Percentiles rank a stretch among this genome's conserved stretches.
These are phyloP conservation scores for Henningerozyma blattae DNA, from an alignment of 805 yeast species.

Conservation along the genomic window DNA sequence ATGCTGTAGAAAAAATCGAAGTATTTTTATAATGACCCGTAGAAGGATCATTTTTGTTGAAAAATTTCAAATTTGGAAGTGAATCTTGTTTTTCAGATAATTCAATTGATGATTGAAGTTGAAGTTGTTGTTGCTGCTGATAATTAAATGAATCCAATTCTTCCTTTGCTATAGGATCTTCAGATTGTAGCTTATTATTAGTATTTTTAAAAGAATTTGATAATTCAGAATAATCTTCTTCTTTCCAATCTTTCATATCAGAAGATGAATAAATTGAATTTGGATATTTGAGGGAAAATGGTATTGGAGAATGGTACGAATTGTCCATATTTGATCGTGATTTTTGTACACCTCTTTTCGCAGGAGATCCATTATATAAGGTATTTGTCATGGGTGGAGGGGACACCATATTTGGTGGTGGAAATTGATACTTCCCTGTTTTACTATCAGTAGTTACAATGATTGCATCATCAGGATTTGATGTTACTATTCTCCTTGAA, in stretches of 20 bases:
- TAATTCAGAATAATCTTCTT: too few relatives aligned
- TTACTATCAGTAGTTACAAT: slow-evolving; percentile 22
- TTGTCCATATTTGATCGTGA: neutral
- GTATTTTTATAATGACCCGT: slow-evolving; percentile 15
- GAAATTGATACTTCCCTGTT: slow-evolving; percentile 23
- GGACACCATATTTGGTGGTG: slow-evolving; percentile 14
- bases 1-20: slow-evolving; percentile 20
- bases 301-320: neutral
- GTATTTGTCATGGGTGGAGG: slow-evolving; percentile 11
- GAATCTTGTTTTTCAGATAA: too few relatives aligned
- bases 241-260: too few relatives aligned
- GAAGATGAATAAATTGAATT: too few relatives aligned
- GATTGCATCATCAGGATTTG: slow-evolving; percentile 8
- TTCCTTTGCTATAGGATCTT: too few relatives aligned
- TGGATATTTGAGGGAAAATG: too few relatives aligned
- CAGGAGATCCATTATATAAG: slow-evolving; percentile 18
- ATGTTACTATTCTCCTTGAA: slow-evolving; percentile 4
- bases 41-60: slow-evolving; percentile 1
- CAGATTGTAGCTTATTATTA: too few relatives aligned
- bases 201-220: too few relatives aligned
- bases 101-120: too few relatives aligned
- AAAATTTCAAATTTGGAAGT: too few relatives aligned
- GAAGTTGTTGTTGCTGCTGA: too few relatives aligned
- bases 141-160: too few relatives aligned
- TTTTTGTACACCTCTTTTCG: slow-evolving; percentile 1